phyloP scores from a whole-genome alignment of 495 filamentous ascomycete genomes.

The Penicillium bialowiezense region DNA sequence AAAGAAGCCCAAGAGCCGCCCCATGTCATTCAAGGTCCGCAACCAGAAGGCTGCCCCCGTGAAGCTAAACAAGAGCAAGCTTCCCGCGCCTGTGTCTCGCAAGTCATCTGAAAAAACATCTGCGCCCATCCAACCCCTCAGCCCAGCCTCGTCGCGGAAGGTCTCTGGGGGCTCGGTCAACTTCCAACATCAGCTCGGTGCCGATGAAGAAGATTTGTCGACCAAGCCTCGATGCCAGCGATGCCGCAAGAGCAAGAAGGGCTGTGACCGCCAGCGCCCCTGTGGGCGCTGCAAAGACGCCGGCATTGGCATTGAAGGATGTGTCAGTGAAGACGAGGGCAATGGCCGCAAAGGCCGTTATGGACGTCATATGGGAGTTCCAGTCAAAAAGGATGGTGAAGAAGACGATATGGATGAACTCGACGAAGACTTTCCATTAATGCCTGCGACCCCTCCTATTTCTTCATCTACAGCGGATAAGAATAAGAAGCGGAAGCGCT shows the following conservation, averaged over 20 bases:
- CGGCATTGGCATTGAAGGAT: conserved; percentile 85
- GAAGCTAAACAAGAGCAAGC: conserved; percentile 42
- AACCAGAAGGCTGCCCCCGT: conserved; percentile 34
- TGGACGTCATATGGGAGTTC: conserved; percentile 94
- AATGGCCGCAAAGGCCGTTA: conserved; percentile 96
- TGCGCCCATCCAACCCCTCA: conserved; percentile 27
- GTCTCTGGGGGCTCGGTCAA: conserved; percentile 64
- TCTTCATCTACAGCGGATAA: conserved; percentile 47
- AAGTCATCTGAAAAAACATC: conserved; percentile 57
- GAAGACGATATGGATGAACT: conserved; percentile 21
- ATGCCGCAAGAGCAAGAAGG: conserved; percentile 99
- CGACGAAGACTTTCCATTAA: conserved; percentile 28
- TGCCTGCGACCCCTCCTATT: conserved; percentile 31
- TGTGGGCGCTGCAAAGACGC: conserved; percentile 95
- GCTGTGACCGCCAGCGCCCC: conserved; percentile 92
- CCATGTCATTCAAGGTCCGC: conserved; percentile 33
- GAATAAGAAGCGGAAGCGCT: conserved; percentile 73
- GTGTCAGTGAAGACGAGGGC: conserved; percentile 93
- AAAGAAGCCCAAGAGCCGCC: conserved; percentile 45
- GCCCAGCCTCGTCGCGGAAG: conserved; percentile 74
- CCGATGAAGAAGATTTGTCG: conserved; percentile 85
- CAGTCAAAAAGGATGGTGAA: conserved; percentile 66
- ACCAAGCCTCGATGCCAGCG: conserved; percentile 96
- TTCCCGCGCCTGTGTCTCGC: conserved; percentile 31
- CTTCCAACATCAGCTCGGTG: conserved; percentile 67